Evolutionary conservation across 176 grass and related monocot genomes (phyloP).

Genomic region (Avena atlantica): DNA sequence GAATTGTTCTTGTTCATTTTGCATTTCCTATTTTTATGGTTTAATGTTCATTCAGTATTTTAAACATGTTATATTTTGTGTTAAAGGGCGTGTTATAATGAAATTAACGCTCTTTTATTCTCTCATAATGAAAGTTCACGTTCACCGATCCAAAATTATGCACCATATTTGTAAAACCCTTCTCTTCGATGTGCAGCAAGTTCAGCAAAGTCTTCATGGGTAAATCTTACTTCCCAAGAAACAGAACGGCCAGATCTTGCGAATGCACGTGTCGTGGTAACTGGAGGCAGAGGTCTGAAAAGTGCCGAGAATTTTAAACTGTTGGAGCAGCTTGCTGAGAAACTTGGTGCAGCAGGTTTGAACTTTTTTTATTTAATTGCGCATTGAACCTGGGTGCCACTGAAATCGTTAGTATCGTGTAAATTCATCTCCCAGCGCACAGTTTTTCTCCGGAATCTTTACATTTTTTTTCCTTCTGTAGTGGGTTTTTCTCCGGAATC

Average conservation of each 20-base stretch:
- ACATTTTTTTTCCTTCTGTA: too few relatives aligned
- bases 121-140: neutral
- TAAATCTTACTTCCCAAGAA: conserved; percentile 76
- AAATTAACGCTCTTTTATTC: neutral
- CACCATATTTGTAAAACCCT: neutral
- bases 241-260: conserved; percentile 88
- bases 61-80: too few relatives aligned
- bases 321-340: conserved; percentile 94
- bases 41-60: neutral
- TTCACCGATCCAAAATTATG: neutral
- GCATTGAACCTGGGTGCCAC: neutral
- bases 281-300: conserved; percentile 90
- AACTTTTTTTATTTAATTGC: neutral
- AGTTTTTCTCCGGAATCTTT: too few relatives aligned
- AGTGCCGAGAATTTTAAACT: conserved; percentile 95
- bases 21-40: conserved; percentile 10
- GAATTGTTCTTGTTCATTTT: conserved; percentile 3
- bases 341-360: conserved; percentile 92
- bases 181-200: conserved; percentile 42
- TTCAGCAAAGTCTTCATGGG: conserved; percentile 74
- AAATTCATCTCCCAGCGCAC: neutral
- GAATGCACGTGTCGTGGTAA: conserved; percentile 84
- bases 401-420: neutral
- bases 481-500: too few relatives aligned
- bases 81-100: neutral